Evolutionary conservation across 1,284 basidiomycete genomes (phyloP), one percentile per base, ranked within the genome.

Genomic region (Melampsora americana): DNA sequence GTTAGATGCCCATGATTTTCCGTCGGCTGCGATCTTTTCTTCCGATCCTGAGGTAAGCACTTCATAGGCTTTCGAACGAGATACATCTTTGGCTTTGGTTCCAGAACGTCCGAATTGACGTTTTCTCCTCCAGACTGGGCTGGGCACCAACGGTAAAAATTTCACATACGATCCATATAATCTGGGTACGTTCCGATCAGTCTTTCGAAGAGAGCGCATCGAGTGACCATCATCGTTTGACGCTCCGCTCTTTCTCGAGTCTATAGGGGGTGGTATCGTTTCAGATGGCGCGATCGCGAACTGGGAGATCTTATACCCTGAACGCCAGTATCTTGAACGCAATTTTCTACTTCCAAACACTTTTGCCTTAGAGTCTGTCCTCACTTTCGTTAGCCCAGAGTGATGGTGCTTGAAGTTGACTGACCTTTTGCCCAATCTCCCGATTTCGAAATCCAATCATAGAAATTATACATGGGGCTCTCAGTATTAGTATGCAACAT

Each of bases 201-300:
- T 42, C 30, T 46, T 61, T 67, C 14, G 2, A 3, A 16, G 5
- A 65, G 65, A n/a, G 50, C 12, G 39, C 44, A 20, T 1, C 9
- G 42, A n/a, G 23, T 14, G 23, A 53, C 23, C 44, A 39, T 48
- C 62, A 16, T 20, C 23, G 4, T 46, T 44, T 48, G 42, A 32
- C 12, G 50, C 50, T 2, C 46, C 44, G 16, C 14, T 42, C 1
- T 20, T 20, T 20, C 46, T 9, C 48, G 46, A 12, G 11, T n/a
- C 11, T 28, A 11, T 39, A 75, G 72, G 39, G 28, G 66, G 46
- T 4, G 65, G 66, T 11, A 66, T 75, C n/a, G 65, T 75, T 14
- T 60, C 30, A 56, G 72, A 75, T 26, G 72, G 72, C n/a, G 72
- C 72, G 0, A 68, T 75, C 32, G 66, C 72, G 16, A 61, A 46